phyloP scores from a whole-genome alignment of 208 protist genomes.

The Trypanosoma scelopori region DNA sequence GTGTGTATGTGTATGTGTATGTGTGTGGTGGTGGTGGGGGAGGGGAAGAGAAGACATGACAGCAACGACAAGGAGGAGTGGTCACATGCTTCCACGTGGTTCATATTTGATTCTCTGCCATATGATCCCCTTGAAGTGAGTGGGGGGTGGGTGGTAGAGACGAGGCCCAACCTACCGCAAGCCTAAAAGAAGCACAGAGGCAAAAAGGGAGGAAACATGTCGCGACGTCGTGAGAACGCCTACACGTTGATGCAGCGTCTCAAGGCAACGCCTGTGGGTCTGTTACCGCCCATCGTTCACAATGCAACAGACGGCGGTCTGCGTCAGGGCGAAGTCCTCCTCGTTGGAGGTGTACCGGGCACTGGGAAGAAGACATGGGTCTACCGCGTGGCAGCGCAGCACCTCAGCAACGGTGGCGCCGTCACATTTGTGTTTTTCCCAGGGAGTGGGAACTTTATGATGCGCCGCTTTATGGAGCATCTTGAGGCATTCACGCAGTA shows the following conservation, averaged over 20 bases:
- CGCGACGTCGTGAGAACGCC: slow-evolving; percentile 42
- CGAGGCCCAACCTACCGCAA: too few relatives aligned
- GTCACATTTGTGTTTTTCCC: slow-evolving; percentile 52
- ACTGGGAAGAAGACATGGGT: slow-evolving; percentile 34
- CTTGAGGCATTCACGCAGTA: slow-evolving; percentile 37
- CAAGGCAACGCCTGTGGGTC: slow-evolving; percentile 42
- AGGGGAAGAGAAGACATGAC: too few relatives aligned
- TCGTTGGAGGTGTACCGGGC: slow-evolving; percentile 26
- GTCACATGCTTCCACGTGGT: too few relatives aligned
- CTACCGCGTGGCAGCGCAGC: slow-evolving; percentile 41
- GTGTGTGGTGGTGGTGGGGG: too few relatives aligned
- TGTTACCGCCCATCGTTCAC: slow-evolving; percentile 41
- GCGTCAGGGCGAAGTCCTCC: slow-evolving; percentile 28
- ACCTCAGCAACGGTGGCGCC: slow-evolving; percentile 44
- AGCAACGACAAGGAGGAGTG: too few relatives aligned
- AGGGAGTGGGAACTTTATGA: slow-evolving; percentile 34
- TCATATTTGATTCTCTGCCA: neutral
- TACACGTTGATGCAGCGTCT: slow-evolving; percentile 47
- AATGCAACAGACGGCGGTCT: slow-evolving; percentile 25
- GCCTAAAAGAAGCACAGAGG: too few relatives aligned
- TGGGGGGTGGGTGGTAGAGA: too few relatives aligned
- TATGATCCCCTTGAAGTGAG: too few relatives aligned
- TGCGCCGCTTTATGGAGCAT: slow-evolving; percentile 35
- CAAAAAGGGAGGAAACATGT: slow-evolving; percentile 1
- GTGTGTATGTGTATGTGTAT: too few relatives aligned